A percentile compares a stretch with the other conserved stretches of the same genome.
Evolutionary conservation across 768 basidiomycete genomes (phyloP).

Genomic region (Termitomyces sp.): DNA sequence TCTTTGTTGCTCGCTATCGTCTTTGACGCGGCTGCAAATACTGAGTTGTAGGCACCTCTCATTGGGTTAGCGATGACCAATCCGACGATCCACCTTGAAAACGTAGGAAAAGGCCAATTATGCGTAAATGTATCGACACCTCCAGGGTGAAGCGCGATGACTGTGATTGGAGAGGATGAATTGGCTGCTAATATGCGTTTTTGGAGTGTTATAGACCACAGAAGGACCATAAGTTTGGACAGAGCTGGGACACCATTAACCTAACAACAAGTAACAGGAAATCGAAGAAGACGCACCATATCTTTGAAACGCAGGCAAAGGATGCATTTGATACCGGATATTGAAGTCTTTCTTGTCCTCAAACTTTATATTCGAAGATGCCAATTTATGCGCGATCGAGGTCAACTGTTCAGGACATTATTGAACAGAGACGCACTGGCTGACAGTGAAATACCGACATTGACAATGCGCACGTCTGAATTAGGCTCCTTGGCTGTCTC

Average conservation of each 20-base stretch:
- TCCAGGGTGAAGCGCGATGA: slow-evolving; percentile 29
- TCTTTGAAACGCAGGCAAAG: slow-evolving; percentile 13
- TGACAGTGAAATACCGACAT: slow-evolving; percentile 29
- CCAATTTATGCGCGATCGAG: slow-evolving; percentile 21
- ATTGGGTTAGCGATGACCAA: slow-evolving; percentile 14
- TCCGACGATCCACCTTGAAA: slow-evolving; percentile 13
- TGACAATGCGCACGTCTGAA: slow-evolving; percentile 57
- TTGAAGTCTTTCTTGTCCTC: slow-evolving; percentile 29
- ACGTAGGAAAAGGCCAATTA: slow-evolving; percentile 14
- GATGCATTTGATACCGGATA: slow-evolving; percentile 21
- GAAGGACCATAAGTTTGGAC: slow-evolving; percentile 45
- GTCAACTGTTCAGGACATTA: slow-evolving; percentile 20
- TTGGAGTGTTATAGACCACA: slow-evolving; percentile 44
- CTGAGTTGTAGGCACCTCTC: slow-evolving; percentile 21
- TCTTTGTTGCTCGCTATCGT: slow-evolving; percentile 15
- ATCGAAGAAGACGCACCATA: slow-evolving; percentile 24
- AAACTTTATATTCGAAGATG: slow-evolving; percentile 20
- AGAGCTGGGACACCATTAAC: slow-evolving; percentile 24
- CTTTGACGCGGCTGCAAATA: slow-evolving; percentile 24
- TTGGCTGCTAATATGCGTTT: slow-evolving; percentile 31
- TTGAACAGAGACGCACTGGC: neutral
- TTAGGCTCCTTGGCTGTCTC: slow-evolving; percentile 39
- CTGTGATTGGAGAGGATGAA: slow-evolving; percentile 27
- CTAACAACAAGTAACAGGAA: no score
- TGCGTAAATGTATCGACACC: slow-evolving; percentile 24